phyloP scores from a whole-genome alignment of 139 green algal species.

The Bryopsis sp. region DNA sequence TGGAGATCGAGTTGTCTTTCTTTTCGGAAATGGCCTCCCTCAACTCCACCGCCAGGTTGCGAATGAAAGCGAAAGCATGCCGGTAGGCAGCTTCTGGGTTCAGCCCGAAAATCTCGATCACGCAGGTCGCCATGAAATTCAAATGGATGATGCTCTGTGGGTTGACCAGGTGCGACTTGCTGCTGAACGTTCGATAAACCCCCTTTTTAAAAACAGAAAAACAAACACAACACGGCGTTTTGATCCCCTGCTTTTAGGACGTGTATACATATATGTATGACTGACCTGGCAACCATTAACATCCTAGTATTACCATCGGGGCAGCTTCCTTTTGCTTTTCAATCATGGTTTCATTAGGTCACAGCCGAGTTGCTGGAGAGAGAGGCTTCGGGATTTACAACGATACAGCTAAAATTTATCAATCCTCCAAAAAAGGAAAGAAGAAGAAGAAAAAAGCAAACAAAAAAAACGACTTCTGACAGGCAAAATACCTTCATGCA shows the following conservation, averaged over 20 bases:
- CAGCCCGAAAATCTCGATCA: background rate
- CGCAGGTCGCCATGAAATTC: slow-evolving; percentile 11
- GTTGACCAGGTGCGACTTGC: background rate
- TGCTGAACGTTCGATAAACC: background rate
- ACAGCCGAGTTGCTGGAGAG: too few species aligned
- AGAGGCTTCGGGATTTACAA: too few species aligned
- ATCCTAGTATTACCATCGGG: too few species aligned
- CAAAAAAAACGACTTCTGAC: too few species aligned
- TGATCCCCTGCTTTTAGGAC: too few species aligned
- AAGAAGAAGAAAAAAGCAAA: too few species aligned
- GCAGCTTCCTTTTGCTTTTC: too few species aligned
- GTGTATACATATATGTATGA: background rate
- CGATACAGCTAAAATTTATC: too few species aligned
- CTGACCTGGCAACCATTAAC: background rate
- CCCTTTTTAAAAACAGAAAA: too few species aligned
- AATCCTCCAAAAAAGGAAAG: too few species aligned
- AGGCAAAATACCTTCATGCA: background rate
- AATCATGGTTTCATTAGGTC: too few species aligned
- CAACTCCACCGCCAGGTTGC: background rate
- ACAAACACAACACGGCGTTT: too few species aligned
- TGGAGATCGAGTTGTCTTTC: background rate
- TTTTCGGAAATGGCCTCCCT: background rate
- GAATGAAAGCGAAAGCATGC: background rate
- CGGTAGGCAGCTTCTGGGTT: background rate
- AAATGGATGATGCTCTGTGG: background rate